A percentile compares a stretch with the other conserved stretches of the same genome.
Conservation (phyloP, 305 asterid species). For the Fraxinus paxiana region DNA sequence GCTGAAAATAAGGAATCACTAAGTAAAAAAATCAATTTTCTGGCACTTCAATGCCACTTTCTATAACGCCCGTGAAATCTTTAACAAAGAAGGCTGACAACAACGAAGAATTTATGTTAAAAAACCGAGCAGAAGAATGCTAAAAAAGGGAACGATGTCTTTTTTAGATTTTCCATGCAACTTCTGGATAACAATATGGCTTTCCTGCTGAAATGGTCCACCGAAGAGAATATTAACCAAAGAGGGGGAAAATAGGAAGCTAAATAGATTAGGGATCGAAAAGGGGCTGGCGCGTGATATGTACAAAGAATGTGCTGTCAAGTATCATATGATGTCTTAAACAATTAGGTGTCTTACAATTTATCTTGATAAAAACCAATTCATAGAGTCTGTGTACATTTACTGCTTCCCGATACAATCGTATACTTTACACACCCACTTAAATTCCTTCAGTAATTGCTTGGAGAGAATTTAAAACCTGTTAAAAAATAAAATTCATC, state of each 20-base stretch:
- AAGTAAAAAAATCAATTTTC: neutral
- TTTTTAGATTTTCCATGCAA: neutral
- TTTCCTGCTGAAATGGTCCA: neutral
- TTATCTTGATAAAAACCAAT: neutral
- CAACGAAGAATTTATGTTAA: neutral
- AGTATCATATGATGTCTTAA: neutral
- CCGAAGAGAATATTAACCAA: neutral
- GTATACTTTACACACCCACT: neutral
- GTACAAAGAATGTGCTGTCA: neutral
- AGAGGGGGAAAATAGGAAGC: neutral
- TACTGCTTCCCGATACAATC: neutral
- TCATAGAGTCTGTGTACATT: neutral
- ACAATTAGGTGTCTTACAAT: neutral
- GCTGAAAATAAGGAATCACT: neutral
- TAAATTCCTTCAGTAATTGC: neutral
- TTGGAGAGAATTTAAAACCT: neutral
- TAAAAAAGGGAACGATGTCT: neutral
- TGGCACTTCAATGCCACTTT: neutral
- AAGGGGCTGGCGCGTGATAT: neutral
- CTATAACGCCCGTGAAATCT: neutral
- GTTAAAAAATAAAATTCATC: neutral
- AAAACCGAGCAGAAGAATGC: neutral
- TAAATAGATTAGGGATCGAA: neutral
- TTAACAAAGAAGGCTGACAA: neutral
- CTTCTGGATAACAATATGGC: neutral